Conservation (phyloP, 768 basidiomycete genomes). For the Mycena capillaripes region DNA sequence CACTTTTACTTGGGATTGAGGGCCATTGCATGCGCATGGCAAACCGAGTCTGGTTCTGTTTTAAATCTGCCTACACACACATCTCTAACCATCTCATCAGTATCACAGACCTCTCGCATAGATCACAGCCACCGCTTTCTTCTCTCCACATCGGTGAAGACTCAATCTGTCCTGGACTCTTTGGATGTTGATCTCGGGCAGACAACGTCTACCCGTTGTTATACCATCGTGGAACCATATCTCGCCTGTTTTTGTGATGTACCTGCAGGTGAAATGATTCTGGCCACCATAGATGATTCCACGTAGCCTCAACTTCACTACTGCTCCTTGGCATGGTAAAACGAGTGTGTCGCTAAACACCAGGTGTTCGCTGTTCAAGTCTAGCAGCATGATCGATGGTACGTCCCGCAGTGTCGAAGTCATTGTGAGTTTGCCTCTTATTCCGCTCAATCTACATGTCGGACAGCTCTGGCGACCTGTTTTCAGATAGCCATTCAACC, state of each 20-base stretch:
- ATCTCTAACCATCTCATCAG: too few relatives aligned
- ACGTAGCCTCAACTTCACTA: neutral
- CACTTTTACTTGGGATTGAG: too few relatives aligned
- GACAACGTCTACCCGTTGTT: neutral
- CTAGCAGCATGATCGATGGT: neutral
- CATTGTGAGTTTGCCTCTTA: neutral
- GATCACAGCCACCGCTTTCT: too few relatives aligned
- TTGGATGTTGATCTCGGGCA: neutral
- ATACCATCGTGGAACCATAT: constrained; percentile 9
- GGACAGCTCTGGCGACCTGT: neutral
- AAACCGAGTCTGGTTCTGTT: too few relatives aligned
- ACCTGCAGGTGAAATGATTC: neutral
- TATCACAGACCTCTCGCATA: neutral
- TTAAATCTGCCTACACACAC: too few relatives aligned
- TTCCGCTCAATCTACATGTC: neutral
- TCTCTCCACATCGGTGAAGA: neutral
- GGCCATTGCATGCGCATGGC: too few relatives aligned
- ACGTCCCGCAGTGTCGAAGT: neutral
- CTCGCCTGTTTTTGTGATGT: neutral
- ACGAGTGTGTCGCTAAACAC: neutral
- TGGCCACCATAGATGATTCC: neutral
- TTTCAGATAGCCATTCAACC: neutral
- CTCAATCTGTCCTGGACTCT: neutral
- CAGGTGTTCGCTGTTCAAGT: neutral
- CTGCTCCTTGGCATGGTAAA: neutral